Base-by-base conservation (phyloP, 208 protist genomes). In the Trypanosoma grayi region DNA sequence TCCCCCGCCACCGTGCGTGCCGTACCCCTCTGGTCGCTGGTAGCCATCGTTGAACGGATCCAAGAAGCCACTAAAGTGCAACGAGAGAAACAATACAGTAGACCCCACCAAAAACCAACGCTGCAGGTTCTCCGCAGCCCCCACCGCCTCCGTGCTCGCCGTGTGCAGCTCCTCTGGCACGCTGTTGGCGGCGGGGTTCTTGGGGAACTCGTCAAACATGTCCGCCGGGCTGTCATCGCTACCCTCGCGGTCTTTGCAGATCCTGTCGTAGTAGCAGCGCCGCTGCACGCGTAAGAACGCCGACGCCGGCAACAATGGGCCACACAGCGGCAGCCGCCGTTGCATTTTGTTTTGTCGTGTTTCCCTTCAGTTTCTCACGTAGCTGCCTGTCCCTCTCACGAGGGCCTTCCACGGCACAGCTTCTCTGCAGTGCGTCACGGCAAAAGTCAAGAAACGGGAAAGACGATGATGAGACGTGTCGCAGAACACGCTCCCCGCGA, bases 121-220 rank as follows among this genome's bases (percentile, higher is more conserved):
- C 67, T 81, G 56, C 34, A 92, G 36, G 0, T 9, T 2, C 39
- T 92, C 85, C 0, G 85, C 85, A 28, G 28, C 39, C 0, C 62
- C 52, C 1, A 88, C 77, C 34, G 74, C 85, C 0, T 76, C 73
- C 16, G 51, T 27, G 44, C 58, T 85, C 24, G 52, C 24, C 18
- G 68, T 75, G 57, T 75, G 77, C 47, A 92, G 70, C 39, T 73
- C 65, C 27, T 73, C 53, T 37, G 85, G 85, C 22, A 88, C 81
- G 7, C 61, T 40, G 60, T 78, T 73, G 10, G 68, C 51, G 31
- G 70, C 20, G 4, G 78, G 66, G 51, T 56, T 81, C 39, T 75
- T 81, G 0, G 79, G 63, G 53, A 92, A 88, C 31, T 85, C 80
- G 10, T 64, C 37, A 54, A 88, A 92, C 75, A 92, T 85, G 13